phyloP scores from a whole-genome alignment of 768 basidiomycete species.

The Hygrophoropsis aurantiaca region DNA sequence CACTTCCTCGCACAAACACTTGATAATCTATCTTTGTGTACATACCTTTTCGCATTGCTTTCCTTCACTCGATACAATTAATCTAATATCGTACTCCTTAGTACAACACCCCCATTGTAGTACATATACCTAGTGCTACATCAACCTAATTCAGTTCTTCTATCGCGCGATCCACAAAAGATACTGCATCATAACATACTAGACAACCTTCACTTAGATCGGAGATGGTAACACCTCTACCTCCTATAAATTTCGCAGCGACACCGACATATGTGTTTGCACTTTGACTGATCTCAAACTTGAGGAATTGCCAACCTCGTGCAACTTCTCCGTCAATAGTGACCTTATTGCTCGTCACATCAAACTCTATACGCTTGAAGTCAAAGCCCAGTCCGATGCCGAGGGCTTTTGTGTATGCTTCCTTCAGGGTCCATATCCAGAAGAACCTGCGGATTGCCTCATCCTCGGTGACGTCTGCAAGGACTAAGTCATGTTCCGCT shows the following conservation, averaged over 20 bases:
- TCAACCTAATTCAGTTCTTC: slow-evolving; percentile 33
- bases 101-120: slow-evolving; percentile 13
- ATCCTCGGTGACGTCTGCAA: slow-evolving; percentile 39
- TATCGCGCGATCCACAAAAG: slow-evolving; percentile 50
- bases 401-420: slow-evolving; percentile 88
- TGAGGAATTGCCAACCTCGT: slow-evolving; percentile 66
- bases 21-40: slow-evolving; percentile 12
- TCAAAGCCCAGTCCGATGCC: slow-evolving; percentile 84
- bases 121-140: slow-evolving; percentile 14
- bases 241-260: slow-evolving; percentile 60
- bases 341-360: slow-evolving; percentile 49
- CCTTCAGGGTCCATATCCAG: slow-evolving; percentile 89
- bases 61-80: too few relatives aligned
- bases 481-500: slow-evolving; percentile 32
- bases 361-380: slow-evolving; percentile 73
- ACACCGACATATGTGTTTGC: slow-evolving; percentile 64
- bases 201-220: slow-evolving; percentile 40
- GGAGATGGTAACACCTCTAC: slow-evolving; percentile 30
- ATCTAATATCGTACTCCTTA: too few relatives aligned
- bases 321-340: slow-evolving; percentile 59
- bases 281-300: slow-evolving; percentile 52
- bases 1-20: background rate
- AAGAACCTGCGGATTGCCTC: slow-evolving; percentile 67
- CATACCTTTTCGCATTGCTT: background rate
- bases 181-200: slow-evolving; percentile 43